Evolutionary conservation across 2,329 filamentous ascomycete species (phyloP).

Genomic region (Penicillium psychrosexuale): DNA sequence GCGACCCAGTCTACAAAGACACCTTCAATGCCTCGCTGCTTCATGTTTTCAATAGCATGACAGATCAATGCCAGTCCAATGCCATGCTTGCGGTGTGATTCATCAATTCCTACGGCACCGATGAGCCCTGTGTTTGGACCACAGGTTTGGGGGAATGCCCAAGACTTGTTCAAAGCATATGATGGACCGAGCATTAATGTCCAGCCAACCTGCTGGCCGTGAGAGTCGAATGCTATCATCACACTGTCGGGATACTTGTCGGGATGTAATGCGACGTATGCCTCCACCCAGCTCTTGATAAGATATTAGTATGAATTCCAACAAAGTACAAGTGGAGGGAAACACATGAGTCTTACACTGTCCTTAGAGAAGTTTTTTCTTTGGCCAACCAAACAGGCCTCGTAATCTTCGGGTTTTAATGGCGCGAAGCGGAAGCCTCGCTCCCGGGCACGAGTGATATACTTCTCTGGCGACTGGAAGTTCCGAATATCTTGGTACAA

Average conservation of each 20-base stretch:
- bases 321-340: background rate
- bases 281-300: constrained; percentile 42
- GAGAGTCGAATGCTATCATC: constrained; percentile 42
- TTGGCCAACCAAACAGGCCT: constrained; percentile 41
- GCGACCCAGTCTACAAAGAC: constrained; percentile 48
- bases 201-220: constrained; percentile 45
- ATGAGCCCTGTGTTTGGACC: constrained; percentile 45
- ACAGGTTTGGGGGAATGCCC: constrained; percentile 43
- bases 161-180: constrained; percentile 31
- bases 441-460: constrained; percentile 36
- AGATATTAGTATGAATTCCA: background rate
- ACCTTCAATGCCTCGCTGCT: constrained; percentile 39
- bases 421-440: constrained; percentile 37
- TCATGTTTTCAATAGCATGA: constrained; percentile 46
- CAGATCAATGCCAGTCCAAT: constrained; percentile 44
- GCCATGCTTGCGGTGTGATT: constrained; percentile 36
- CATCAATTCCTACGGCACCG: constrained; percentile 46
- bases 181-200: constrained; percentile 44
- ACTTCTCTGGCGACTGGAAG: constrained; percentile 35
- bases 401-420: constrained; percentile 36
- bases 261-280: constrained; percentile 38
- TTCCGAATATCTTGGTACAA: constrained; percentile 40
- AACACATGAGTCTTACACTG: constrained; percentile 25
- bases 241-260: constrained; percentile 38
- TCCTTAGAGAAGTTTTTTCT: constrained; percentile 40